Evolutionary conservation across 2,329 filamentous ascomycete genomes (phyloP), one percentile per base, ranked within the genome.

Genomic region (Alternaria postmessia): DNA sequence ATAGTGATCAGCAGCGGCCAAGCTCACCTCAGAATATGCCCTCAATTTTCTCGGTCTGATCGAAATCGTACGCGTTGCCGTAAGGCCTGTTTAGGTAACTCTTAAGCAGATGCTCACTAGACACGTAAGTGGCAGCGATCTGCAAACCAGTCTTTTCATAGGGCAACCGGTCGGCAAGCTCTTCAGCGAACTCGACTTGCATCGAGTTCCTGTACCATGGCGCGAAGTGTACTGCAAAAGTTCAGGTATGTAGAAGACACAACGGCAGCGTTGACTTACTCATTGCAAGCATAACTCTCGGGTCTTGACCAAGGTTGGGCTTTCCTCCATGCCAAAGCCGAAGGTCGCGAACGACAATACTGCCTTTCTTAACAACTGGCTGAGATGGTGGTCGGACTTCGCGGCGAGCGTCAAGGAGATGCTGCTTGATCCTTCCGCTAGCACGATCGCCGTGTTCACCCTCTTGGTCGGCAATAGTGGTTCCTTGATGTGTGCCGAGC

Each of bases 61-160:
- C 77, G 67, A 89, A 89, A 70, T 89, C 83, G 76, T 89, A 89
- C 20, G 83, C 85, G 69, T 89, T 89, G 0, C 87, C 87, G 69
- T 86, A 89, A 1, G 81, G 84, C 55, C 86, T 74, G 47, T 86
- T 81, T 63, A 89, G 64, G 70, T 89, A 89, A 0, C 76, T 75
- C 41, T 75, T 71, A 54, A 81, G 56, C 2, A 82, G 79, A 43
- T 82, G 75, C 34, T 82, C 75, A 30, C 77, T 78, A 1, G 71
- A 61, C 4, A 84, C 72, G 79, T 83, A 89, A 30, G 83, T 78
- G 0, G 84, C 83, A 1, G 83, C 84, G 9, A 87, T 75, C 30
- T 87, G 79, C 16, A 89, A 64, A 1, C 79, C 57, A 71, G 62
- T 48, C 72, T 75, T 74, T 43, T 81, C 68, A 3, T 57, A 62